These are phyloP conservation scores for Ambrosia trifida DNA, from an alignment of 129 eudicot genomes.

Conservation along the genomic window DNA sequence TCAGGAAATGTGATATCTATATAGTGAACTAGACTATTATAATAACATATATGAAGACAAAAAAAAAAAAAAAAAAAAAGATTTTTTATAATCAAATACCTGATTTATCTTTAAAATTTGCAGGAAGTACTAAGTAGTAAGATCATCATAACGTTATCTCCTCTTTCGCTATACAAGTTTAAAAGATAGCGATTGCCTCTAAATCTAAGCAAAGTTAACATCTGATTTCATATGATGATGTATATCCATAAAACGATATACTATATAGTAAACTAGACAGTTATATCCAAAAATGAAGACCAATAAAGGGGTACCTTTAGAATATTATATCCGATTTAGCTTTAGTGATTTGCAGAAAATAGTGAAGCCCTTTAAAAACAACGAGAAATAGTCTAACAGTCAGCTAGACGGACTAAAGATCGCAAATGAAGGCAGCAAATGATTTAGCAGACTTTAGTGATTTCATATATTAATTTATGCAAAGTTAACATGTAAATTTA, in stretches of 20 bases:
- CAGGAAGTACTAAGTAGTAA: too few relatives aligned
- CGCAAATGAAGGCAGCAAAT: background rate
- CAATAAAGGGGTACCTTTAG: background rate
- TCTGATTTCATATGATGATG: background rate
- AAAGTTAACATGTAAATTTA: constrained; percentile 4
- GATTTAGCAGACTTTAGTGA: background rate
- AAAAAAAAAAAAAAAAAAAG: background rate
- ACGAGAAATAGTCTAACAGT: background rate
- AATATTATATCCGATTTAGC: background rate
- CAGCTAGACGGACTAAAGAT: background rate
- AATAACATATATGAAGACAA: background rate
- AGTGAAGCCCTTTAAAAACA: background rate
- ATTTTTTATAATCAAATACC: background rate
- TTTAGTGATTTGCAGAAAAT: constrained; percentile 2
- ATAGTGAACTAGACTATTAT: background rate
- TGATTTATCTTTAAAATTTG: background rate
- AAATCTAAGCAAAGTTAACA: background rate
- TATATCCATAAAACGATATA: background rate
- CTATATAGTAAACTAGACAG: background rate
- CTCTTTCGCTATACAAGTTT: background rate
- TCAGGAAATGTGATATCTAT: background rate
- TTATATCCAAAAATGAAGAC: background rate
- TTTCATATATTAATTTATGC: constrained; percentile 12
- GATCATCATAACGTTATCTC: background rate
- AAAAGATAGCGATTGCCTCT: background rate